Percentiles rank a stretch among this genome's conserved stretches.
Conservation (phyloP, 805 yeast genomes). For the Metschnikowia noctiluminum region DNA sequence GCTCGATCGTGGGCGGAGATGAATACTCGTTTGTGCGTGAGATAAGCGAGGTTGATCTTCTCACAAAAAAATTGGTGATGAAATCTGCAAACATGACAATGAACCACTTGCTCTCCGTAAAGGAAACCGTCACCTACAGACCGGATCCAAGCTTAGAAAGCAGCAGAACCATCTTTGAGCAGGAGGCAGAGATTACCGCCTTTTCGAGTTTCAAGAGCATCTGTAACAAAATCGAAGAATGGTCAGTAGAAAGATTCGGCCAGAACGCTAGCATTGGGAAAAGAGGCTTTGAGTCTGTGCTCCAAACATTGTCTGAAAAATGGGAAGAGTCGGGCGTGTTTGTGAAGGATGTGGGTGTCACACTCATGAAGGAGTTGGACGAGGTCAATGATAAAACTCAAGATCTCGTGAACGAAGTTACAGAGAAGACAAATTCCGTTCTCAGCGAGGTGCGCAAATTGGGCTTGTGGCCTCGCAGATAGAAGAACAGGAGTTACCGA, state of each 20-base stretch:
- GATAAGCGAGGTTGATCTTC: slow-evolving; percentile 77
- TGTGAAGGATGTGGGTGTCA: slow-evolving; percentile 29
- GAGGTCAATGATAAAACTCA: slow-evolving; percentile 23
- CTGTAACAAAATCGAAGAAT: slow-evolving; percentile 83
- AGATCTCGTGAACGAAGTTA: slow-evolving; percentile 16
- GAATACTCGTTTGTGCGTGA: slow-evolving; percentile 82
- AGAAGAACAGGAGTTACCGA: too few species aligned
- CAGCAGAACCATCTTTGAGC: slow-evolving; percentile 61
- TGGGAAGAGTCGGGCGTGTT: slow-evolving; percentile 41
- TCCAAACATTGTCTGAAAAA: slow-evolving; percentile 47
- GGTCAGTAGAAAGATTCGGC: slow-evolving; percentile 85
- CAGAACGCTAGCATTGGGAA: slow-evolving; percentile 85
- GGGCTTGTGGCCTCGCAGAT: slow-evolving; percentile 15
- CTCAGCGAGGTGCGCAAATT: slow-evolving; percentile 20
- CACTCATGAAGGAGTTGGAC: slow-evolving; percentile 27
- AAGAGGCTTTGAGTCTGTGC: slow-evolving; percentile 78
- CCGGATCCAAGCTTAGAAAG: slow-evolving; percentile 60
- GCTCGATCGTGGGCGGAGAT: slow-evolving; percentile 66
- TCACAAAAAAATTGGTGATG: slow-evolving; percentile 61
- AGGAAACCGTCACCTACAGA: slow-evolving; percentile 78
- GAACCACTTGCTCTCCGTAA: slow-evolving; percentile 70
- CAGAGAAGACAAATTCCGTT: slow-evolving; percentile 16
- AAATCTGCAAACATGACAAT: slow-evolving; percentile 85
- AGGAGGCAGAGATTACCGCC: slow-evolving; percentile 87
- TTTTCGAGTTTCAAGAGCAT: slow-evolving; percentile 66